Conservation (phyloP, 768 basidiomycete species). For the Naematelia encephala region DNA sequence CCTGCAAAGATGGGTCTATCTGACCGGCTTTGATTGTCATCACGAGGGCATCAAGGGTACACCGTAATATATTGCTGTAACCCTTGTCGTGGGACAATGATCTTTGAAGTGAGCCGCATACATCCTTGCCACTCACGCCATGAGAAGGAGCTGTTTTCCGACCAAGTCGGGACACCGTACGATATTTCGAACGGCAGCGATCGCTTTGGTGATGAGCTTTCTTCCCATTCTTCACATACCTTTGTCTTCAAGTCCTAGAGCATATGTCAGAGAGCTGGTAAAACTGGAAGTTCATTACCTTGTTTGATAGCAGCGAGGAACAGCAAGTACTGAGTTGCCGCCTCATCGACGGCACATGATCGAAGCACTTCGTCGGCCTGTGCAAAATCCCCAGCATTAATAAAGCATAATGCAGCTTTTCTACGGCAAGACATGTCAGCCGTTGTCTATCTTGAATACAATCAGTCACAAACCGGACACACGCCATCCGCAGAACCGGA, state of each 20-base stretch:
- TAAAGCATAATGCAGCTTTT: conserved; percentile 8
- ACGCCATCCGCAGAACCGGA: neutral
- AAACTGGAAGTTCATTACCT: conserved; percentile 5
- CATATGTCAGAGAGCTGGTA: too few relatives aligned
- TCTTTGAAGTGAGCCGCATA: neutral
- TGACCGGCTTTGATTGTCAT: neutral
- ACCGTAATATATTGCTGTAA: neutral
- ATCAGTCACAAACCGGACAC: neutral
- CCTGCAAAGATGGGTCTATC: neutral
- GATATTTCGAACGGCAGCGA: neutral
- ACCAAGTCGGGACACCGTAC: neutral
- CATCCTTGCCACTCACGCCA: neutral
- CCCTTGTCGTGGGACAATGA: neutral
- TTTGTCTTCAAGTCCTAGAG: neutral
- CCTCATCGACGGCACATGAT: conserved; percentile 4
- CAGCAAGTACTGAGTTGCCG: conserved; percentile 13
- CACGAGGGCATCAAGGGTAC: neutral
- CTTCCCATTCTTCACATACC: neutral
- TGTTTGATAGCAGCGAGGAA: conserved; percentile 14
- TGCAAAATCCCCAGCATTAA: neutral
- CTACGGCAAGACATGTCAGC: neutral
- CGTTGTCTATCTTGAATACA: neutral
- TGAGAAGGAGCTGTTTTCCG: neutral
- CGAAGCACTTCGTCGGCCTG: conserved; percentile 7
- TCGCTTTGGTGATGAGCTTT: neutral